phyloP scores from a whole-genome alignment of 2,329 filamentous ascomycete genomes.

The Exserohilum turcica region DNA sequence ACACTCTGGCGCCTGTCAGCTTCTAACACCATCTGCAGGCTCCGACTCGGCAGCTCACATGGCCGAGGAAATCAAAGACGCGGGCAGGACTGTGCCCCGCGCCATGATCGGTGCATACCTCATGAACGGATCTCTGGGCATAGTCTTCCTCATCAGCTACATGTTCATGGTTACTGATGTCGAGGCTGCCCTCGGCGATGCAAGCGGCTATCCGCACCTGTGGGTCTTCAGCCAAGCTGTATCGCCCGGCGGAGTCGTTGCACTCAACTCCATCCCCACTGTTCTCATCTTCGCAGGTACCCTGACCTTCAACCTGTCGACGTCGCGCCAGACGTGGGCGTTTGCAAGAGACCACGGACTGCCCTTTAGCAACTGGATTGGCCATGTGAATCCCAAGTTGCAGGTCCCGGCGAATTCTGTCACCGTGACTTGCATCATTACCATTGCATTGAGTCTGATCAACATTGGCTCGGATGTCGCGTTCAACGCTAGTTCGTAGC shows the following conservation, averaged over 20 bases:
- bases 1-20: too few species aligned
- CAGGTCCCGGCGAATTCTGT: slow-evolving; percentile 43
- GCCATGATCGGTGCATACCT: slow-evolving; percentile 51
- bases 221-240: slow-evolving; percentile 42
- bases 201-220: slow-evolving; percentile 42
- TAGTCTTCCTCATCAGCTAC: slow-evolving; percentile 43
- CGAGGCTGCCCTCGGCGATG: slow-evolving; percentile 34
- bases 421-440: slow-evolving; percentile 35
- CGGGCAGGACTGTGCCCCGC: slow-evolving; percentile 48
- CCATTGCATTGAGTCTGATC: slow-evolving; percentile 39
- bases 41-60: slow-evolving; percentile 52
- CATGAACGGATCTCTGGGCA: slow-evolving; percentile 46
- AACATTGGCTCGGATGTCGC: slow-evolving; percentile 45
- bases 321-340: slow-evolving; percentile 44
- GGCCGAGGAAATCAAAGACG: slow-evolving; percentile 52
- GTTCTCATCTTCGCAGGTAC: slow-evolving; percentile 41
- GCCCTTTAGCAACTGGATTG: slow-evolving; percentile 40
- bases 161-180: slow-evolving; percentile 44
- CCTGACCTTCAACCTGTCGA: slow-evolving; percentile 38
- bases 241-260: slow-evolving; percentile 33
- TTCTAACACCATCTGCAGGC: slow-evolving; percentile 26
- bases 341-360: slow-evolving; percentile 46
- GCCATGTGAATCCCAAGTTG: slow-evolving; percentile 31
- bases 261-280: slow-evolving; percentile 38
- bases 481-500: slow-evolving; percentile 39